phyloP scores from a whole-genome alignment of 2,329 filamentous ascomycete species.

The Zymoseptoria tritici region DNA sequence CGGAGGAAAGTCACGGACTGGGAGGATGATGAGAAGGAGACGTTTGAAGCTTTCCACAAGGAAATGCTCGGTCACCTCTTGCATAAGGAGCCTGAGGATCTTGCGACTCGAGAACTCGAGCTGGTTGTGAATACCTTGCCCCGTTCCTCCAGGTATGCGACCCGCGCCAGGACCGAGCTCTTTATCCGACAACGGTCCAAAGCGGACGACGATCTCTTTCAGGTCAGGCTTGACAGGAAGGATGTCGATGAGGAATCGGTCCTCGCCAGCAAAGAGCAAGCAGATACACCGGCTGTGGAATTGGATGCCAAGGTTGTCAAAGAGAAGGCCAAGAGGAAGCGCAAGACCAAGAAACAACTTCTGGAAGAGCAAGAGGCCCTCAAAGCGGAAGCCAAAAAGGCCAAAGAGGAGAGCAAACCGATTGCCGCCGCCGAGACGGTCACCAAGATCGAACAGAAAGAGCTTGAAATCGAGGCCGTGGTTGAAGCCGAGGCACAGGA shows the following conservation, averaged over 20 bases:
- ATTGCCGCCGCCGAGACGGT: slow-evolving; percentile 29
- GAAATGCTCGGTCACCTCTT: slow-evolving; percentile 43
- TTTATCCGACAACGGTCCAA: slow-evolving; percentile 71
- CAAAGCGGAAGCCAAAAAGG: slow-evolving; percentile 35
- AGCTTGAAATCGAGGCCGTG: slow-evolving; percentile 41
- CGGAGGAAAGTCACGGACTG: slow-evolving; percentile 39
- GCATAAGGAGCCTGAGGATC: slow-evolving; percentile 60
- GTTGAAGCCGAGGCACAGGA: slow-evolving; percentile 36
- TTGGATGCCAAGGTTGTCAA: slow-evolving; percentile 29
- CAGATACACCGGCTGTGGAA: slow-evolving; percentile 19
- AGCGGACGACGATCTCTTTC: slow-evolving; percentile 75
- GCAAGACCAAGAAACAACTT: slow-evolving; percentile 71
- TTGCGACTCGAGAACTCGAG: slow-evolving; percentile 58
- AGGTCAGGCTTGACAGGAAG: slow-evolving; percentile 49
- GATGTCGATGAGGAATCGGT: slow-evolving; percentile 32
- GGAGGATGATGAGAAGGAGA: slow-evolving; percentile 41
- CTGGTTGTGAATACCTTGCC: slow-evolving; percentile 46
- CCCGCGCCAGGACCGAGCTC: slow-evolving; percentile 62
- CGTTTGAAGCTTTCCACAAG: slow-evolving; percentile 40
- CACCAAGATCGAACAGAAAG: slow-evolving; percentile 30
- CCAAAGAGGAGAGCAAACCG: slow-evolving; percentile 22
- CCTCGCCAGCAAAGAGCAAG: slow-evolving; percentile 13
- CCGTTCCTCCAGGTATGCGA: slow-evolving; percentile 59
- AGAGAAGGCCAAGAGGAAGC: slow-evolving; percentile 49
- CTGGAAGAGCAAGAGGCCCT: slow-evolving; percentile 55